Conservation (phyloP, 371 early-diverging fungal species). For the Rhizomucor pusillus region DNA sequence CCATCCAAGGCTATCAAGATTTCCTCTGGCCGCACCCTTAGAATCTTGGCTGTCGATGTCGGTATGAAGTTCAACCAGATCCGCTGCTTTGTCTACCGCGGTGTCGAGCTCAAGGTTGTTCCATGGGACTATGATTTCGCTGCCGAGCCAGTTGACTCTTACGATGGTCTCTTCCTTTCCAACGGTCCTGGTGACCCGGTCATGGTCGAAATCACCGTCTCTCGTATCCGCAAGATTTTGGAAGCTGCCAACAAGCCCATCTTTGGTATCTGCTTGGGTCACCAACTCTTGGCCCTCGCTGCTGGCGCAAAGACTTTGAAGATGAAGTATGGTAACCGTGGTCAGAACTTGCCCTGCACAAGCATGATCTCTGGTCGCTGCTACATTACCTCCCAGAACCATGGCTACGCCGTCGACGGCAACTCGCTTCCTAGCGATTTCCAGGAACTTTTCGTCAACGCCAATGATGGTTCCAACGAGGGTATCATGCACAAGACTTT, state of each 20-base stretch:
- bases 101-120: conserved; percentile 91
- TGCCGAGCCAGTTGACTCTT: conserved; percentile 63
- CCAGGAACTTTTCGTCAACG: conserved; percentile 93
- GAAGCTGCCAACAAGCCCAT: conserved; percentile 77
- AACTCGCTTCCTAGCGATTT: conserved; percentile 71
- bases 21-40: conserved; percentile 75
- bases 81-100: conserved; percentile 92
- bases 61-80: conserved; percentile 99
- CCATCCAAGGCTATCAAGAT: conserved; percentile 61
- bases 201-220: conserved; percentile 72
- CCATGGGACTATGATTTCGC: conserved; percentile 95
- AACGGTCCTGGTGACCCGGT: conserved; percentile 98
- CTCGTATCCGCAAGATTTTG: conserved; percentile 64
- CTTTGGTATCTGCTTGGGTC: conserved; percentile 98
- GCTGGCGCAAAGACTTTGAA: conserved; percentile 93
- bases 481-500: conserved; percentile 87
- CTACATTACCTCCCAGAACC: conserved; percentile 97
- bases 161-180: conserved; percentile 92
- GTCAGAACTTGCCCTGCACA: conserved; percentile 98
- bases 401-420: conserved; percentile 95
- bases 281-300: conserved; percentile 93
- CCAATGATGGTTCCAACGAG: conserved; percentile 98
- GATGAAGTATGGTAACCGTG: conserved; percentile 98
- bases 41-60: conserved; percentile 91
- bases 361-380: conserved; percentile 93